Percentiles rank a stretch among this genome's conserved stretches.
phyloP scores from a whole-genome alignment of 2,329 filamentous ascomycete genomes.

The Colletotrichum simmondsii region DNA sequence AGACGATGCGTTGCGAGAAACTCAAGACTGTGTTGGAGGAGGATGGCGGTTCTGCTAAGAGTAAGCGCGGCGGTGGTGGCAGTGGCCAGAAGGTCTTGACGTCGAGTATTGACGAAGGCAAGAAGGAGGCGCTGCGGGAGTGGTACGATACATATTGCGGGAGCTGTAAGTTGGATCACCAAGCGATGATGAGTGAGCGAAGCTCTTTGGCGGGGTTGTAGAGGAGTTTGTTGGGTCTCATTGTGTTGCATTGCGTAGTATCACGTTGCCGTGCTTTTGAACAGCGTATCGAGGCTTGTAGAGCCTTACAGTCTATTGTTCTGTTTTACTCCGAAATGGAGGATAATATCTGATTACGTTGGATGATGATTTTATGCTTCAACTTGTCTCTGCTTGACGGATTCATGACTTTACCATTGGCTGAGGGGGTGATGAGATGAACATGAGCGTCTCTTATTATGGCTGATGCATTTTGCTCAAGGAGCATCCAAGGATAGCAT shows the following conservation, averaged over 20 bases:
- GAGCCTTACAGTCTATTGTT: slow-evolving; percentile 20
- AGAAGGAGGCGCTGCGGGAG: slow-evolving; percentile 51
- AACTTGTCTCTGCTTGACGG: too few relatives aligned
- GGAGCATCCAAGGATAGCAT: too few relatives aligned
- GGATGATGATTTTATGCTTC: background rate
- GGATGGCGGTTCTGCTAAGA: slow-evolving; percentile 27
- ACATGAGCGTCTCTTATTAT: too few relatives aligned
- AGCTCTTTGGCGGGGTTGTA: slow-evolving; percentile 23
- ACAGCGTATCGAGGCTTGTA: background rate
- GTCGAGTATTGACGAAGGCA: slow-evolving; percentile 38
- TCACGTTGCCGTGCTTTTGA: background rate
- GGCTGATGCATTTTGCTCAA: too few relatives aligned
- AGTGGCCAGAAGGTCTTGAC: slow-evolving; percentile 35
- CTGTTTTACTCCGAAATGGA: background rate
- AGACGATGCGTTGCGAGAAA: slow-evolving; percentile 80
- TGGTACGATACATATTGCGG: slow-evolving; percentile 68
- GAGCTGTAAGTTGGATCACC: slow-evolving; percentile 62
- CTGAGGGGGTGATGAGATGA: too few relatives aligned
- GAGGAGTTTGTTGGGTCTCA: background rate
- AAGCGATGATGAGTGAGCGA: slow-evolving; percentile 38
- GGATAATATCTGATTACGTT: background rate
- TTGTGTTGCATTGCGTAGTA: background rate
- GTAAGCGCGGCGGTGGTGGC: slow-evolving; percentile 10
- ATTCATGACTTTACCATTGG: too few relatives aligned
- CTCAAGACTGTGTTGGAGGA: slow-evolving; percentile 57